Evolutionary conservation across 1,284 basidiomycete genomes (phyloP).

Genomic region (Leccinum proliferum): DNA sequence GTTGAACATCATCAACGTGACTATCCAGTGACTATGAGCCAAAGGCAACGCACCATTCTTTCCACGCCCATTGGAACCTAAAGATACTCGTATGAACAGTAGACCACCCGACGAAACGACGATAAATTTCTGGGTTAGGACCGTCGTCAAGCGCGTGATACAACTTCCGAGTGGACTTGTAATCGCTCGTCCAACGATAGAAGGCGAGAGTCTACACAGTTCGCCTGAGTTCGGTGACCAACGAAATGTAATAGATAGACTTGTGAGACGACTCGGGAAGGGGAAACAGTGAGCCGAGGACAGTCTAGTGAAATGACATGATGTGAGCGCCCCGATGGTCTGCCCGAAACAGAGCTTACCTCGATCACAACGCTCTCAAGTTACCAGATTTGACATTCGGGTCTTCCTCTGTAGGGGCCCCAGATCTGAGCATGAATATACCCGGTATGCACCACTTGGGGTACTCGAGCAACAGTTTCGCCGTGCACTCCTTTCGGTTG

Average conservation of each 20-base stretch:
- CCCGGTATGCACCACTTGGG: conserved; percentile 64
- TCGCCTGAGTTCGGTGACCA: conserved; percentile 77
- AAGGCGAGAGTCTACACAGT: conserved; percentile 80
- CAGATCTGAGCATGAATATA: conserved; percentile 76
- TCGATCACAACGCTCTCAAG: conserved; percentile 79
- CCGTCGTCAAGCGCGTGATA: conserved; percentile 76
- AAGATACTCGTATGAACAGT: conserved; percentile 97
- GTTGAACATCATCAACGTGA: background rate
- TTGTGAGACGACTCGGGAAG: conserved; percentile 49
- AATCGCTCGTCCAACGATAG: conserved; percentile 92
- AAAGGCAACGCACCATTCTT: conserved; percentile 77
- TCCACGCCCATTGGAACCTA: conserved; percentile 96
- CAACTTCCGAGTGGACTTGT: conserved; percentile 74
- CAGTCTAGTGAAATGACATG: conserved; percentile 40
- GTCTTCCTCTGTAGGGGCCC: conserved; percentile 44
- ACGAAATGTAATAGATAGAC: conserved; percentile 61
- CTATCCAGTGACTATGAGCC: background rate
- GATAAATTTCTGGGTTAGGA: conserved; percentile 79
- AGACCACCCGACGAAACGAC: conserved; percentile 92
- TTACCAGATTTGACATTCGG: conserved; percentile 65
- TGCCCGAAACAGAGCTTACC: conserved; percentile 33
- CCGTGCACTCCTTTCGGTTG: conserved; percentile 88
- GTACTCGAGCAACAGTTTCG: conserved; percentile 81
- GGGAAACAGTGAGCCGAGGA: conserved; percentile 72
- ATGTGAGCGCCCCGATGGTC: background rate